Conservation (phyloP, 2,329 filamentous ascomycete species). For the Raffaelea ambrosiae region DNA sequence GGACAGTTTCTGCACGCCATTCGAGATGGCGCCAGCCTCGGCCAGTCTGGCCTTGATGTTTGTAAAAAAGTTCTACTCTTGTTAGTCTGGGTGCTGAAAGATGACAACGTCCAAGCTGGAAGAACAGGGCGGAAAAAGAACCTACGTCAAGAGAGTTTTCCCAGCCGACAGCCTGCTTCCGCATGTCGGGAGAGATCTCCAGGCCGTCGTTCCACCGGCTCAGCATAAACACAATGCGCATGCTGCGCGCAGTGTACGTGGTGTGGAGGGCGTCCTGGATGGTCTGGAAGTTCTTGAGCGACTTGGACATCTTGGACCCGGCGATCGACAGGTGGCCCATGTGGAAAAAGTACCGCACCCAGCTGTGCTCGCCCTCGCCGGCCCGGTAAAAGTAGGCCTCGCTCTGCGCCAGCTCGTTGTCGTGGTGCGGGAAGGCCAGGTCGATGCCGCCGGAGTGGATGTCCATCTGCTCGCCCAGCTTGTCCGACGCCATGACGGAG, state of each 20-base stretch:
- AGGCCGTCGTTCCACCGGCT: conserved; percentile 62
- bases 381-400: conserved; percentile 55
- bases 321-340: conserved; percentile 48
- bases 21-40: conserved; percentile 2
- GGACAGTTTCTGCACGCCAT: conserved; percentile 8
- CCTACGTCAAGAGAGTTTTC: conserved; percentile 29
- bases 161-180: conserved; percentile 51
- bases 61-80: conserved; percentile 11
- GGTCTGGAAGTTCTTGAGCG: conserved; percentile 65
- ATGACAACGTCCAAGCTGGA: too few relatives aligned
- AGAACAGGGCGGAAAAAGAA: not conserved
- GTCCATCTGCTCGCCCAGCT: conserved; percentile 57
- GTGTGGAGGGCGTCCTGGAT: conserved; percentile 55
- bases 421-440: conserved; percentile 35
- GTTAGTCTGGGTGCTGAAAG: not conserved
- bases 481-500: conserved; percentile 62
- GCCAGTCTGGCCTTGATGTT: conserved; percentile 13
- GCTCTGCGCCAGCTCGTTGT: conserved; percentile 64
- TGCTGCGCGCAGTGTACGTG: conserved; percentile 55
- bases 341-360: conserved; percentile 69
- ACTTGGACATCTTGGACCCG: conserved; percentile 64
- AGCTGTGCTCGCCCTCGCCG: conserved; percentile 26
- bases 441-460: conserved; percentile 67
- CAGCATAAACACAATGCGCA: conserved; percentile 61
- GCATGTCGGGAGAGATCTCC: conserved; percentile 59